phyloP scores from a whole-genome alignment of 75 land plant genomes.

The Picea sitchensis region DNA sequence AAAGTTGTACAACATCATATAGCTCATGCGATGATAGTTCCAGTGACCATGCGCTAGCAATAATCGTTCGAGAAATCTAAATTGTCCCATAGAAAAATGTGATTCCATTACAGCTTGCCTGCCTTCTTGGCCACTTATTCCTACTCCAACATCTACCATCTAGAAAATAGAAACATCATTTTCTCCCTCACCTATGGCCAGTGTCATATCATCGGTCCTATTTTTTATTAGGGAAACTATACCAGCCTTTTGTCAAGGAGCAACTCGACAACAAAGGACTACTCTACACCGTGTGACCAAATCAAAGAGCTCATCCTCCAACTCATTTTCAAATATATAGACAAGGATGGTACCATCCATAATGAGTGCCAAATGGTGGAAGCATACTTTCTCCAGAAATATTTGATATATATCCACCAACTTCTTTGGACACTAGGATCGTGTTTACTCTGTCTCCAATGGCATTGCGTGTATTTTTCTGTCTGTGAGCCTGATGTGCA shows the following conservation, averaged over 20 bases:
- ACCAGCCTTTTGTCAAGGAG: conserved; percentile 90
- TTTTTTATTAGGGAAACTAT: conserved; percentile 77
- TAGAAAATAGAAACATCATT: conserved; percentile 95
- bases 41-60: conserved; percentile 82
- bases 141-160: conserved; percentile 95
- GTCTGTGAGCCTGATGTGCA: no score
- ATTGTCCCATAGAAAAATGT: conserved; percentile 96
- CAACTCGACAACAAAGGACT: no score
- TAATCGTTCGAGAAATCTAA: conserved; percentile 67
- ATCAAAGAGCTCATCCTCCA: conserved; percentile 34
- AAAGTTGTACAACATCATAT: conserved; percentile 82
- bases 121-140: conserved; percentile 91
- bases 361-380: conserved; percentile 25
- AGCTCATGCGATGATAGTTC: conserved; percentile 81
- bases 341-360: conserved; percentile 49
- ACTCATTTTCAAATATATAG: conserved; percentile 25
- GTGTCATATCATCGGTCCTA: conserved; percentile 77
- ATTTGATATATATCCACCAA: neutral
- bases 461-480: no score
- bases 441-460: no score
- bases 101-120: conserved; percentile 94
- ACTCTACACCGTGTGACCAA: no score
- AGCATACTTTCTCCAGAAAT: neutral
- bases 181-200: conserved; percentile 94
- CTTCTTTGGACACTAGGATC: no score